These are phyloP conservation scores for Pseudotsuga menziesii DNA, from an alignment of 75 land plant genomes.

Conservation along the genomic window DNA sequence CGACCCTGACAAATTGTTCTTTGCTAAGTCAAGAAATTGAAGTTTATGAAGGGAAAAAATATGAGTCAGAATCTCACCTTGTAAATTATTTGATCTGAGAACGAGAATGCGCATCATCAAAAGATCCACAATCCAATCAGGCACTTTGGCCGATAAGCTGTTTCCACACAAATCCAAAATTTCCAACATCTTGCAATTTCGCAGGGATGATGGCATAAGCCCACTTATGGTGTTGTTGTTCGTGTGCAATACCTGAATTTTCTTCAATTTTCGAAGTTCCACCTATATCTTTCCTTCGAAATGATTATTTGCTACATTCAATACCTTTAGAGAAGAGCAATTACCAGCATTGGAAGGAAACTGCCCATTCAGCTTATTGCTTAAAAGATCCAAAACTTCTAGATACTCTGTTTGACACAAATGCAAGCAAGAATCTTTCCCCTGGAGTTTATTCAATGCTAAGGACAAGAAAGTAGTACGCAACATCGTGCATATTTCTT, in stretches of 20 bases:
- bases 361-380: background rate
- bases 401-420: background rate
- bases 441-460: background rate
- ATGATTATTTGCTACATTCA: background rate
- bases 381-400: background rate
- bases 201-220: background rate
- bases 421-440: background rate
- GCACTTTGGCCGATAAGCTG: background rate
- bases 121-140: background rate
- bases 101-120: background rate
- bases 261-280: background rate
- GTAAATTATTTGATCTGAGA: background rate
- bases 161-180: slow-evolving; percentile 2
- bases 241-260: background rate
- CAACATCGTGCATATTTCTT: background rate
- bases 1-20: background rate
- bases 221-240: background rate
- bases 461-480: background rate
- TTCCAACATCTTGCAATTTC: background rate
- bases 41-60: background rate
- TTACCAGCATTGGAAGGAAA: background rate
- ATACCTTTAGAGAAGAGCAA: background rate
- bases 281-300: background rate
- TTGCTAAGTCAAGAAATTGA: slow-evolving; percentile 2
- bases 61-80: background rate